Evolutionary conservation across 192 early-diverging fungal genomes (phyloP).

Genomic region (Hyaloraphidium curvatum): DNA sequence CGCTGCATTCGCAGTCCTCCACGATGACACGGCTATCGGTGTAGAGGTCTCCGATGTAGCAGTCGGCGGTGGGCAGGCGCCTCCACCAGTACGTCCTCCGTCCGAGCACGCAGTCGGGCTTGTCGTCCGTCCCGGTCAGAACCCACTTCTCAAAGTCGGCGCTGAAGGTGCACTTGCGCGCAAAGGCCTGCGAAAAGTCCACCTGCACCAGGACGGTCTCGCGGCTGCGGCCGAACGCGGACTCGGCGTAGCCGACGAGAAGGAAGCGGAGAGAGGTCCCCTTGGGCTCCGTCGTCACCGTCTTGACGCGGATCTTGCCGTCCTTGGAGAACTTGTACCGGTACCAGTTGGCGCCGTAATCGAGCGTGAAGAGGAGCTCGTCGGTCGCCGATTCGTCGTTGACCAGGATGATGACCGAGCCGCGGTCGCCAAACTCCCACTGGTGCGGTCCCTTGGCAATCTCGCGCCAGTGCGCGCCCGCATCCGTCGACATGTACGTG

Average conservation of each 20-base stretch:
- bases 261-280: constrained; percentile 1
- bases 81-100: too few species aligned
- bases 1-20: background rate
- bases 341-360: constrained; percentile 7
- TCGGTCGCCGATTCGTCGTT: constrained; percentile 3
- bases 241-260: background rate
- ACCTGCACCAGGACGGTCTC: background rate
- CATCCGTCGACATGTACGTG: constrained; percentile 6
- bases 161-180: constrained; percentile 16
- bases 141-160: constrained; percentile 73
- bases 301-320: background rate
- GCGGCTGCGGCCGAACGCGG: too few species aligned
- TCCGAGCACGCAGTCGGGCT: constrained; percentile 11
- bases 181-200: constrained; percentile 4
- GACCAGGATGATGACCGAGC: constrained; percentile 2
- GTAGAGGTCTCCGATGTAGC: constrained; percentile 1
- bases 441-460: background rate
- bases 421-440: constrained; percentile 7
- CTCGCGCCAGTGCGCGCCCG: constrained; percentile 2
- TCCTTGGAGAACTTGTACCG: constrained; percentile 5
- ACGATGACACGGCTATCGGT: background rate
- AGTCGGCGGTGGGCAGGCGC: background rate
- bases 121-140: constrained; percentile 45
- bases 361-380: background rate
- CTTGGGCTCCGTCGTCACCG: constrained; percentile 5